phyloP scores from a whole-genome alignment of 2,329 filamentous ascomycete genomes.

The Penicillium sp. region DNA sequence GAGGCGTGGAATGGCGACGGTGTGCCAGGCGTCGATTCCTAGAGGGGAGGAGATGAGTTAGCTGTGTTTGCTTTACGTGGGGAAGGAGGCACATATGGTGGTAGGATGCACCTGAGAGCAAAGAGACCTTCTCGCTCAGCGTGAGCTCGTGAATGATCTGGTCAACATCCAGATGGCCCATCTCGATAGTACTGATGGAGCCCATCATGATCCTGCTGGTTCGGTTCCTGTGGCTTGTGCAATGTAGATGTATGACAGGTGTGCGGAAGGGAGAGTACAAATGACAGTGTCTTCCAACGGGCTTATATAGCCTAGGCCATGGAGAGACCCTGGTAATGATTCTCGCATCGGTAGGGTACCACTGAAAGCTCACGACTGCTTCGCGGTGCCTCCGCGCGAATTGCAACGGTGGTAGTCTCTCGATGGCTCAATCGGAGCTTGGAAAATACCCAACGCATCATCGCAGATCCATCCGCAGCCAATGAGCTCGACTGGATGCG shows the following conservation, averaged over 20 bases:
- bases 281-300: too few relatives aligned
- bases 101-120: neutral
- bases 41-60: too few relatives aligned
- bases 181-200: neutral
- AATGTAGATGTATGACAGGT: neutral
- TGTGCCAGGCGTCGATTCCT: conserved; percentile 70
- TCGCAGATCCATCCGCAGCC: neutral
- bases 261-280: too few relatives aligned
- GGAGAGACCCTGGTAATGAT: too few relatives aligned
- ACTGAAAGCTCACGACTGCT: too few relatives aligned
- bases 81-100: neutral
- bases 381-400: neutral
- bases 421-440: neutral
- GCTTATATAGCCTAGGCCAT: too few relatives aligned
- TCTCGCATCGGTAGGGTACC: neutral
- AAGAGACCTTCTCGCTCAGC: neutral
- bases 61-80: too few relatives aligned
- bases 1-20: conserved; percentile 65
- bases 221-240: neutral
- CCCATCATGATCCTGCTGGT: neutral
- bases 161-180: neutral
- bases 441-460: neutral
- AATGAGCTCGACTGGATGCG: neutral
- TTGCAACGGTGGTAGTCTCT: neutral
- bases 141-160: neutral